Percentiles rank a stretch among this genome's conserved stretches.
Evolutionary conservation across 2,329 filamentous ascomycete species (phyloP).

Genomic region (Thielaviopsis musarum): DNA sequence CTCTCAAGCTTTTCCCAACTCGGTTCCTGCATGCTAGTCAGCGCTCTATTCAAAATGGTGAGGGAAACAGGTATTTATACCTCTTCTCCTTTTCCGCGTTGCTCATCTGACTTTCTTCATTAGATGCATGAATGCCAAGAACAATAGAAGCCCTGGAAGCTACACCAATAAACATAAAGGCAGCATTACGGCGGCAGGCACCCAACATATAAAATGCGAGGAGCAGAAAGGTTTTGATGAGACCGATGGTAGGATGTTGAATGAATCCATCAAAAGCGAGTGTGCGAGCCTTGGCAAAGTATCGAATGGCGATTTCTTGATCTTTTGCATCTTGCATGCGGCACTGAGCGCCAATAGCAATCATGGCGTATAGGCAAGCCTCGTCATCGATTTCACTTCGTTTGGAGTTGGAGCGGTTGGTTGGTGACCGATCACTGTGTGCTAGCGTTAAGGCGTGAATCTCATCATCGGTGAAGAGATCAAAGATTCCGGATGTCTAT

Average conservation of each 20-base stretch:
- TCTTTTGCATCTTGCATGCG: constrained; percentile 16
- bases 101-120: constrained; percentile 13
- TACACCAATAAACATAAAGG: constrained; percentile 40
- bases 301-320: constrained; percentile 13
- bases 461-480: constrained; percentile 10
- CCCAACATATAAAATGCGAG: constrained; percentile 41
- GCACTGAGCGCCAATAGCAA: constrained; percentile 35
- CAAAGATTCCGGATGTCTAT: constrained; percentile 11
- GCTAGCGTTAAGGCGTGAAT: neutral
- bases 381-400: constrained; percentile 11
- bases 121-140: constrained; percentile 28
- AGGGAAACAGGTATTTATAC: neutral
- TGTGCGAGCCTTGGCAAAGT: constrained; percentile 29
- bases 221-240: constrained; percentile 32
- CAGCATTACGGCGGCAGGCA: constrained; percentile 36
- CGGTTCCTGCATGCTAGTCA: constrained; percentile 6
- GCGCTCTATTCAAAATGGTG: neutral
- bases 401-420: neutral
- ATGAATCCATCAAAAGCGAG: constrained; percentile 31
- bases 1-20: constrained; percentile 14
- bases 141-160: constrained; percentile 34
- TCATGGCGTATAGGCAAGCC: constrained; percentile 13
- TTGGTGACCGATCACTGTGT: neutral
- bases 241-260: constrained; percentile 31
- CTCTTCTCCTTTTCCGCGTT: constrained; percentile 7